Percentiles rank a stretch among this genome's conserved stretches.
These are phyloP conservation scores for Luzula sylvatica DNA, from an alignment of 176 grass and related monocot species.

Conservation along the genomic window DNA sequence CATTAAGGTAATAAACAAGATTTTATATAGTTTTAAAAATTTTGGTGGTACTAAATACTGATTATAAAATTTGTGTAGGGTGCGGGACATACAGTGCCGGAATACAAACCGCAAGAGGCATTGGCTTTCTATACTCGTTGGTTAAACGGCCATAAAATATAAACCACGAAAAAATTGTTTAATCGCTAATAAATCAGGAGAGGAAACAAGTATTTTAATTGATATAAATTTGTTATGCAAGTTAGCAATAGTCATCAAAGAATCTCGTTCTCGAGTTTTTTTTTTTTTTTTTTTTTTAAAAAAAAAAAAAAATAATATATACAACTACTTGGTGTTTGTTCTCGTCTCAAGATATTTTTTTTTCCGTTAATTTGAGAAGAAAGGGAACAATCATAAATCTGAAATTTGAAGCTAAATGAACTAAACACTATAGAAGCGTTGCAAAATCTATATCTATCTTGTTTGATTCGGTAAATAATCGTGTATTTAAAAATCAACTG, in stretches of 20 bases:
- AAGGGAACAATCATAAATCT: too few species aligned
- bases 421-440: too few species aligned
- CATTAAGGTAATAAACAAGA: constrained; percentile 48
- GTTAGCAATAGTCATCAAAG: not conserved
- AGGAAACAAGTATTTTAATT: constrained; percentile 14
- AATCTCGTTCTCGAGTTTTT: not conserved
- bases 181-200: constrained; percentile 7
- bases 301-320: too few species aligned
- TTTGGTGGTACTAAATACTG: not conserved
- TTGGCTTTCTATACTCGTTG: constrained; percentile 71
- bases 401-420: too few species aligned
- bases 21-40: not conserved
- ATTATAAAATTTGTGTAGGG: constrained; percentile 37
- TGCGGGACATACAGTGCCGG: constrained; percentile 77
- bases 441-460: too few species aligned
- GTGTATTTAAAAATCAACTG: too few species aligned
- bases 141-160: constrained; percentile 44
- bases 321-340: too few species aligned
- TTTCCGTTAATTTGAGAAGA: too few species aligned
- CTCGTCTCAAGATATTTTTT: too few species aligned
- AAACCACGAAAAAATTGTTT: constrained; percentile 13
- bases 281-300: not conserved
- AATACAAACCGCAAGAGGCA: constrained; percentile 84
- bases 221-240: too few species aligned
- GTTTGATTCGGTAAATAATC: too few species aligned